Evolutionary conservation across 108 stramenopile genomes (phyloP).

Genomic region (Fragilaria radians): DNA sequence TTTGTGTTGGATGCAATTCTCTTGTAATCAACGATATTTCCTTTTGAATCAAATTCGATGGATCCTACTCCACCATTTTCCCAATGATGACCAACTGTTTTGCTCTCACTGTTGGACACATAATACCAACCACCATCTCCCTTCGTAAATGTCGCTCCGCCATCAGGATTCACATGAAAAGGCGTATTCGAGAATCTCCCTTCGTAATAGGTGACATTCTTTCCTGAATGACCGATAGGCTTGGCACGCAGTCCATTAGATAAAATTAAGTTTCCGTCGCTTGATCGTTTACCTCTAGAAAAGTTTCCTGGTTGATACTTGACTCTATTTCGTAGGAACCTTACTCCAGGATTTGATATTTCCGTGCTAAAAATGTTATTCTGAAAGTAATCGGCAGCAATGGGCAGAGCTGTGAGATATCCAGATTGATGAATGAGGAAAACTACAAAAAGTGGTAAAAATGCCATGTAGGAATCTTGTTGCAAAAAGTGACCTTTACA

Average conservation of each 20-base stretch:
- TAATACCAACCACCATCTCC: slow-evolving; percentile 16
- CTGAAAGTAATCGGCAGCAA: too few relatives aligned
- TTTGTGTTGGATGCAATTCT: not conserved
- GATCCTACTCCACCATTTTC: slow-evolving; percentile 12
- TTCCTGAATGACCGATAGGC: slow-evolving; percentile 18
- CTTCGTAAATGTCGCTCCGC: slow-evolving; percentile 25
- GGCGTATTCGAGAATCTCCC: slow-evolving; percentile 14
- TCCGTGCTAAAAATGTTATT: too few relatives aligned
- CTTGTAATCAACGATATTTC: slow-evolving; percentile 12
- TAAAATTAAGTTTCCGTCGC: slow-evolving; percentile 1
- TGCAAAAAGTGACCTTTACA: too few relatives aligned
- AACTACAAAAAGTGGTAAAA: too few relatives aligned
- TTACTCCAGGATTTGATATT: too few relatives aligned
- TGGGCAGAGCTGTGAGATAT: too few relatives aligned
- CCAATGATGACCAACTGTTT: not conserved
- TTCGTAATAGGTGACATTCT: slow-evolving; percentile 12
- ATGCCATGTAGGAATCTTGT: too few relatives aligned
- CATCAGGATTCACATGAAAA: slow-evolving; percentile 36
- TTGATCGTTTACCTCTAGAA: not conserved
- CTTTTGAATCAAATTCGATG: slow-evolving; percentile 12
- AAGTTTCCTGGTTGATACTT: slow-evolving; percentile 4
- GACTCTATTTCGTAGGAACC: too few relatives aligned
- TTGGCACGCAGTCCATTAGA: slow-evolving; percentile 23
- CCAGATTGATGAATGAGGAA: too few relatives aligned
- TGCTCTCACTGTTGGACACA: slow-evolving; percentile 24